Evolutionary conservation across 2,329 filamentous ascomycete species (phyloP).

Genomic region (Exophiala dermatitidis): DNA sequence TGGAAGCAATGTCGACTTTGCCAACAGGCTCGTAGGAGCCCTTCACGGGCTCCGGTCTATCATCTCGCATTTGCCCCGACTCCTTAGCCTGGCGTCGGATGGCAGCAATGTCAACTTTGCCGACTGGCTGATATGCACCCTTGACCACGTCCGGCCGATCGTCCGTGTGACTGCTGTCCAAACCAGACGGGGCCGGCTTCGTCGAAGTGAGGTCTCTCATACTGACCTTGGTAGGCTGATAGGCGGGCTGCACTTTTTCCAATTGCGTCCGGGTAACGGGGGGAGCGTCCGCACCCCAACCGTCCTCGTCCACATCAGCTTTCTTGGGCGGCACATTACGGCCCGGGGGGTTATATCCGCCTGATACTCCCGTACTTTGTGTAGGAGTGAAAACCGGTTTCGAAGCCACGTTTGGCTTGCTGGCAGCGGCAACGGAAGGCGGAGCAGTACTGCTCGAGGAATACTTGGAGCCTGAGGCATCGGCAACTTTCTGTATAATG

Average conservation of each 20-base stretch:
- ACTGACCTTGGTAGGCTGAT: constrained; percentile 93
- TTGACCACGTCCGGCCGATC: constrained; percentile 60
- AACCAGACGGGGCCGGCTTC: constrained; percentile 56
- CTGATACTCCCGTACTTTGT: constrained; percentile 45
- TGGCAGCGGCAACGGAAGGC: constrained; percentile 47
- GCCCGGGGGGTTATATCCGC: constrained; percentile 60
- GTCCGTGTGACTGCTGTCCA: constrained; percentile 45
- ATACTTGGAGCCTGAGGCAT: constrained; percentile 93
- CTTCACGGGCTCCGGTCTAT: constrained; percentile 77
- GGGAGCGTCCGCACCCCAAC: constrained; percentile 94
- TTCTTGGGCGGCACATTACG: constrained; percentile 36
- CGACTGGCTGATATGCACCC: constrained; percentile 86
- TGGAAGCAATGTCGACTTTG: constrained; percentile 94
- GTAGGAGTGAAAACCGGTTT: constrained; percentile 92
- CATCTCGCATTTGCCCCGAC: constrained; percentile 52
- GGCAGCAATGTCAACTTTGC: constrained; percentile 94
- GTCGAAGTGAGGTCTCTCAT: constrained; percentile 76
- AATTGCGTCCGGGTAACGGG: constrained; percentile 76
- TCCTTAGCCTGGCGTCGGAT: constrained; percentile 68
- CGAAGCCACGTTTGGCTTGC: constrained; percentile 58
- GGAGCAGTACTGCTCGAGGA: constrained; percentile 58
- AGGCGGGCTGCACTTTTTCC: constrained; percentile 86
- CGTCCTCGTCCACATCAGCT: constrained; percentile 63
- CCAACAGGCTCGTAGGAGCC: constrained; percentile 91
- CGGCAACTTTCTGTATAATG: constrained; percentile 87